Conservation (phyloP, 345 rosid genomes). For the Eucalyptus polyanthemos region DNA sequence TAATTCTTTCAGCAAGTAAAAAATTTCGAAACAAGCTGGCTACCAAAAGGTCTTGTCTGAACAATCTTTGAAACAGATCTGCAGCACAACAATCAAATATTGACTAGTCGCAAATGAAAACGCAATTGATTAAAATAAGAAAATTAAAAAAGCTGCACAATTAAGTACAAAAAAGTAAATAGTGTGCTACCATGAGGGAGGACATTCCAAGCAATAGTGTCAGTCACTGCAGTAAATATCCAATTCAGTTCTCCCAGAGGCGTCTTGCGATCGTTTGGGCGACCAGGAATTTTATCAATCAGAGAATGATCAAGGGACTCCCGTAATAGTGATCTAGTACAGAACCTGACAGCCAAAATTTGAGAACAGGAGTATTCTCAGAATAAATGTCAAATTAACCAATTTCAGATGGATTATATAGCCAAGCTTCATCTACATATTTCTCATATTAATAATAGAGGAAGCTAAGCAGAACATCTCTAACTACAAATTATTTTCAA, state of each 20-base stretch:
- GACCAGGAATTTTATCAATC: constrained; percentile 96
- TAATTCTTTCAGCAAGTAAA: constrained; percentile 96
- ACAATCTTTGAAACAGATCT: constrained; percentile 94
- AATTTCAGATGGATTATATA: background rate
- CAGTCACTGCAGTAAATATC: constrained; percentile 99
- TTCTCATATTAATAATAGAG: background rate
- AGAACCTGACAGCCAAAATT: constrained; percentile 52
- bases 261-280: constrained; percentile 96
- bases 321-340: constrained; percentile 75
- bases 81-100: constrained; percentile 10
- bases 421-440: background rate
- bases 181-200: constrained; percentile 82
- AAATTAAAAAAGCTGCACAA: background rate
- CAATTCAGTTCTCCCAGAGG: constrained; percentile 97
- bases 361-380: constrained; percentile 1
- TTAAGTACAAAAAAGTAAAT: background rate
- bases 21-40: constrained; percentile 96
- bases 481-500: background rate
- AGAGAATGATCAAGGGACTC: constrained; percentile 78
- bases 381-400: background rate
- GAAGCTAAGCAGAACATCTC: background rate
- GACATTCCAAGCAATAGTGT: constrained; percentile 99
- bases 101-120: background rate
- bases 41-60: constrained; percentile 95
- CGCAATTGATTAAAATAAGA: background rate